Evolutionary conservation across 2,329 filamentous ascomycete species (phyloP).

Genomic region (Verticillium alfalfae): DNA sequence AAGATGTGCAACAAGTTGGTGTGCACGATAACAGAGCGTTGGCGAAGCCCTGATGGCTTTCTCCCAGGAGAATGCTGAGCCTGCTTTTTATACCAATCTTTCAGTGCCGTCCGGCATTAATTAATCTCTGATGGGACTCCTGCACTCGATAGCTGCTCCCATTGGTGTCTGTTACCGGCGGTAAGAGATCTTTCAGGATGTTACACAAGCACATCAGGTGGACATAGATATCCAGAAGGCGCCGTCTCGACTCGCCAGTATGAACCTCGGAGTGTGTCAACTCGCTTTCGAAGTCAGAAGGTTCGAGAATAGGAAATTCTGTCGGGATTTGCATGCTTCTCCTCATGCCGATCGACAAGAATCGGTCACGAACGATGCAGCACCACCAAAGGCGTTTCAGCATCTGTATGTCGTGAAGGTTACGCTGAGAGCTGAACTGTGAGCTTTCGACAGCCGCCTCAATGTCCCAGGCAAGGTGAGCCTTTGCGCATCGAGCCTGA

Average conservation of each 20-base stretch:
- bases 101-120: not conserved
- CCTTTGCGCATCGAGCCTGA: not conserved
- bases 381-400: constrained; percentile 5
- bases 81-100: not conserved
- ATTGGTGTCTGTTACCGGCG: not conserved
- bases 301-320: not conserved
- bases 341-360: constrained; percentile 3
- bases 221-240: not conserved
- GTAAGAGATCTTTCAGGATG: not conserved
- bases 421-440: not conserved
- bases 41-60: too few species aligned
- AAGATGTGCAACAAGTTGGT: not conserved
- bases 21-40: not conserved
- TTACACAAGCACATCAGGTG: not conserved
- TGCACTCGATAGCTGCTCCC: not conserved
- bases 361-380: constrained; percentile 5
- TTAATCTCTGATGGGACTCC: not conserved
- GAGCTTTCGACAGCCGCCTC: too few species aligned
- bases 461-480: not conserved
- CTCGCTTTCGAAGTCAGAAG: not conserved
- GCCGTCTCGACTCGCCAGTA: not conserved
- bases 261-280: not conserved
- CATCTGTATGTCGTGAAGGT: not conserved
- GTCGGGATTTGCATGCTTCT: constrained; percentile 1
- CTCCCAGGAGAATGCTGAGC: not conserved